Base-by-base conservation (phyloP, 768 basidiomycete species). In the Cystobasidium tubakii region DNA sequence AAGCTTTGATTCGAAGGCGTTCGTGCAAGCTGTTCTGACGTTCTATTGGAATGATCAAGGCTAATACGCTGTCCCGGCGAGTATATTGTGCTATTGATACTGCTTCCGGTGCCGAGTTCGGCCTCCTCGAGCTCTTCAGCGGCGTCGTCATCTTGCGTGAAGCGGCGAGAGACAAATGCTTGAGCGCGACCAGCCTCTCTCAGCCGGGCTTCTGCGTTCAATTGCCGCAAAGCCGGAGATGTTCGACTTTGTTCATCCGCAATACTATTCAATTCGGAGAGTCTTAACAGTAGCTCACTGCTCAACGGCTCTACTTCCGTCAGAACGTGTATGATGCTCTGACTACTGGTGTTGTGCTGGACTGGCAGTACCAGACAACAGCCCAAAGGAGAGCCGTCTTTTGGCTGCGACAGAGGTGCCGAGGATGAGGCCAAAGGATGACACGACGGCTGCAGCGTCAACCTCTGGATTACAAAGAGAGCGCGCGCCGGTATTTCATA, bases 351-450 rank as follows among this genome's bases (percentile, higher is more conserved):
- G 12, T 7, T 6, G 9, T 17, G 27, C 7, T 10, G 25, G 17
- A 23, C 15, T 2, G 42, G 64, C 9, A 33, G 50, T 6, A 23
- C 7, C 36, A 19, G 12, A 21, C 36, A 54, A 21, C 70, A 54
- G 2, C 74, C 70, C n/a, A 74, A 63, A 4, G 72, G 60, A 63
- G 71, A 13, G 43, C 65, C 75, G 34, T 76, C 34, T 60, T 53
- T 62, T n/a, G 77, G 76, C 15, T 55, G 65, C n/a, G 71, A 77
- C 77, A 43, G 77, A 76, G 83, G n/a, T 57, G 60, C 57, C 19
- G 57, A 7, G 6, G 21, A 15, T 1, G 33, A 60, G 33, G 33
- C 7, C 23, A 27, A 25, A 60, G 29, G 29, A 6, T 31, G 21
- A 21, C 29, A 34, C 27, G 57, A 29, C 13, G 57, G 29, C 33